phyloP scores from a whole-genome alignment of 1,284 basidiomycete species.

The Marasmius oreades region DNA sequence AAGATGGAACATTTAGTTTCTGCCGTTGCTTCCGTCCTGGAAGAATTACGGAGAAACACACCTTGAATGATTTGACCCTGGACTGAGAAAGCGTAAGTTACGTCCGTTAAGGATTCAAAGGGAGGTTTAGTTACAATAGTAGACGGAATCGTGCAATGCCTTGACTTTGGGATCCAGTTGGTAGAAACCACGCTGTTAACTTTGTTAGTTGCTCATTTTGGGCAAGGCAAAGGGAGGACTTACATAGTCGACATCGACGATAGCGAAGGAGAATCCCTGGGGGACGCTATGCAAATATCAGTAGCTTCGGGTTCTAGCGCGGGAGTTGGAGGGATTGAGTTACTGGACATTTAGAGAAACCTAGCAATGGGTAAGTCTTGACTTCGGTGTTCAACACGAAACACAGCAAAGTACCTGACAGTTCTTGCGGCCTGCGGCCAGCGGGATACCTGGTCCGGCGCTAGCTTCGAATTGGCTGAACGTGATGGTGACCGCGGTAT shows the following conservation, averaged over 20 bases:
- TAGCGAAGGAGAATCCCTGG: slow-evolving; percentile 23
- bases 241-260: slow-evolving; percentile 24
- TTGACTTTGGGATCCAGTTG: slow-evolving; percentile 12
- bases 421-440: slow-evolving; percentile 20
- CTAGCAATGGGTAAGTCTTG: not conserved
- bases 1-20: not conserved
- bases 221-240: not conserved
- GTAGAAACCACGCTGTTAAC: slow-evolving; percentile 8
- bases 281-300: slow-evolving; percentile 16
- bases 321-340: not conserved
- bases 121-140: slow-evolving; percentile 4
- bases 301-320: not conserved
- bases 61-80: slow-evolving; percentile 11
- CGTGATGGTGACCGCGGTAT: slow-evolving; percentile 23
- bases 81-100: slow-evolving; percentile 2
- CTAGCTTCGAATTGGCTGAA: slow-evolving; percentile 23
- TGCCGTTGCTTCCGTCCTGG: not conserved
- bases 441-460: slow-evolving; percentile 21
- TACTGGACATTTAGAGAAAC: slow-evolving; percentile 20
- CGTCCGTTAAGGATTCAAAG: not conserved
- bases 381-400: too few relatives aligned
- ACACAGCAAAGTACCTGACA: slow-evolving; percentile 20
- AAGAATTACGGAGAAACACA: not conserved
- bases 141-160: slow-evolving; percentile 7
- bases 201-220: not conserved